A percentile compares a stretch with the other conserved stretches of the same genome.
Evolutionary conservation across 306 rosid genomes (phyloP).

Genomic region (Begonia masoniana): DNA sequence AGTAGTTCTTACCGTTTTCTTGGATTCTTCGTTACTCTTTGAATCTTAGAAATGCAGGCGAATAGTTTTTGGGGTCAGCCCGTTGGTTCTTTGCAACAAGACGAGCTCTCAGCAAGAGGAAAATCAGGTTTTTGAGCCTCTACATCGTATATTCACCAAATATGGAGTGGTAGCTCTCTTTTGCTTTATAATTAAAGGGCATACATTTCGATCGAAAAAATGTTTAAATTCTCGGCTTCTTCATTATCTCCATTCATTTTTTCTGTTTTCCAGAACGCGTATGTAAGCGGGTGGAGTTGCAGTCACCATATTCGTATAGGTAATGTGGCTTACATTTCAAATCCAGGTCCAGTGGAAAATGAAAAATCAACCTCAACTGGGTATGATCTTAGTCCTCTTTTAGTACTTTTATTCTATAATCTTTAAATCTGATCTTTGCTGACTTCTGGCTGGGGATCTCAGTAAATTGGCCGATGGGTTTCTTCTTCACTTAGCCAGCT

Average conservation of each 20-base stretch:
- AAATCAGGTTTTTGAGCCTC: slow-evolving; percentile 12
- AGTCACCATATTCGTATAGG: slow-evolving; percentile 8
- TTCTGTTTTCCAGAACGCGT: slow-evolving; percentile 29
- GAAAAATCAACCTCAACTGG: slow-evolving; percentile 17
- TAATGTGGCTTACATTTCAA: slow-evolving; percentile 27
- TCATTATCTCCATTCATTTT: not conserved
- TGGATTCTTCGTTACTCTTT: not conserved
- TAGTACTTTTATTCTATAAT: not conserved
- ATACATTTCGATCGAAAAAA: not conserved
- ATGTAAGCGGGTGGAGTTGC: slow-evolving; percentile 42
- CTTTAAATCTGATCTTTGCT: slow-evolving; percentile 4
- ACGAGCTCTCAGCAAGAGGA: slow-evolving; percentile 18
- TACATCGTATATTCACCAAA: slow-evolving; percentile 19
- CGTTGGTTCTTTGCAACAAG: slow-evolving; percentile 23
- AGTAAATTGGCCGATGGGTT: slow-evolving; percentile 33
- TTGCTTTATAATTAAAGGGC: not conserved
- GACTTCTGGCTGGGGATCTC: slow-evolving; percentile 1
- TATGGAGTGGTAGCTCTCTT: slow-evolving; percentile 31
- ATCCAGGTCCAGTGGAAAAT: slow-evolving; percentile 15
- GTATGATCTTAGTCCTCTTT: slow-evolving; percentile 11
- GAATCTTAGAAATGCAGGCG: slow-evolving; percentile 20
- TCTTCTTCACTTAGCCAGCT: slow-evolving; percentile 44
- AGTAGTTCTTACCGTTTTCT: not conserved
- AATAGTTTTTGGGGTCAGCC: slow-evolving; percentile 36
- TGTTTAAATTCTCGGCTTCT: not conserved